Base-by-base conservation (phyloP, 2,329 filamentous ascomycete species). In the Stachybotrys elegans region DNA sequence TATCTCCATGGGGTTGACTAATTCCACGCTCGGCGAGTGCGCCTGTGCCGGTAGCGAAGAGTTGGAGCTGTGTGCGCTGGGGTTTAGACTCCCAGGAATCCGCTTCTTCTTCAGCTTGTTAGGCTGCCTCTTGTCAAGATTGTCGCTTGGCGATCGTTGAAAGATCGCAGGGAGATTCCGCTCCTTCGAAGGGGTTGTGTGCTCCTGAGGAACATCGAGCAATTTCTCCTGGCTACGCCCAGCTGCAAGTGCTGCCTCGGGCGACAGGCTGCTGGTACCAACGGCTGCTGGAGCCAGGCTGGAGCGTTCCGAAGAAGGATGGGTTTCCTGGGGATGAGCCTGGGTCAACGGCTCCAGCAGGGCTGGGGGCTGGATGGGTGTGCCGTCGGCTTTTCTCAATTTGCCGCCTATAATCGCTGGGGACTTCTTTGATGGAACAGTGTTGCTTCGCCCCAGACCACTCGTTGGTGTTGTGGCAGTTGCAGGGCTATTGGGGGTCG, bases 61-160 rank as follows among this genome's bases (percentile, higher is more conserved):
- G 6, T 80, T 86, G 14, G 93, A 97, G 59, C 91, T 96, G 51
- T 95, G 90, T 0, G 92, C 91, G 60, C 92, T 96, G 17, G 84
- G 84, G 54, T 89, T 91, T 19, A 86, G 68, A 57, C 87, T 88
- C 34, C 82, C 84, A 0, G 87, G 84, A 44, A 86, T 71, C 50
- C 83, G 76, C 65, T 88, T 95, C 72, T 97, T 97, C 63, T 85
- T 86, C 42, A 98, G 71, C 65, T 96, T 95, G 58, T 95, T 96
- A 0, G 90, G 88, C 59, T 84, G 85, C 37, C 87, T 79, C 55
- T 78, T 83, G 49, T 83, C 83, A 29, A 70, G 75, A 16, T 71
- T 75, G 19, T 68, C 65, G 1, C 76, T 75, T 1, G 84, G 81
- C 3, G 86, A 84, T 51, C 84, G 78, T 56, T 86, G 78, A 57